These are phyloP conservation scores for Amanita polypyramis DNA, from an alignment of 768 basidiomycete species.

Conservation along the genomic window DNA sequence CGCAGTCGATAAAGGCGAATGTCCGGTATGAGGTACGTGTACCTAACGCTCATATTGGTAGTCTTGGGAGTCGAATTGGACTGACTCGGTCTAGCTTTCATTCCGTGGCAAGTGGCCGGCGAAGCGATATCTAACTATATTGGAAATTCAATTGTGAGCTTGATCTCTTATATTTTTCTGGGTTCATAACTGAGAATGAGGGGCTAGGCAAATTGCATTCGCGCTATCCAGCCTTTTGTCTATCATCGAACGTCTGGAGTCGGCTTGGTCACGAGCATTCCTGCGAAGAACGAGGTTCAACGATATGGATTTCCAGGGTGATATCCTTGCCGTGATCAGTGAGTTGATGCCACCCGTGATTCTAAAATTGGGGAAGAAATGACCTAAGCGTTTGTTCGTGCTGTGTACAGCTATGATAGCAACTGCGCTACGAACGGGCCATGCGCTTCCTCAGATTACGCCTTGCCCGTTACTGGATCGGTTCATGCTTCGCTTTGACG, in stretches of 20 bases:
- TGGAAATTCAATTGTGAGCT: constrained; percentile 58
- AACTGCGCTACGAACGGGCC: constrained; percentile 61
- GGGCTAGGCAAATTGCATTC: constrained; percentile 51
- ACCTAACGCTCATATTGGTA: background rate
- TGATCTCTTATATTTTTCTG: background rate
- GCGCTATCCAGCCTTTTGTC: constrained; percentile 67
- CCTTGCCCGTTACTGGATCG: constrained; percentile 57
- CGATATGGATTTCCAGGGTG: constrained; percentile 77
- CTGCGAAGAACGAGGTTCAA: constrained; percentile 63
- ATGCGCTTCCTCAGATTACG: constrained; percentile 77
- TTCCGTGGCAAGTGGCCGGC: constrained; percentile 72
- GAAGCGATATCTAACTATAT: constrained; percentile 68
- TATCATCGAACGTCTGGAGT: constrained; percentile 60
- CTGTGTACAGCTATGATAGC: constrained; percentile 56
- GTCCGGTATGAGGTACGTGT: constrained; percentile 52
- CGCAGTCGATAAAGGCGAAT: constrained; percentile 43
- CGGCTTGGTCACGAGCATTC: too few relatives aligned
- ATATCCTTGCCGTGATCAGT: constrained; percentile 77
- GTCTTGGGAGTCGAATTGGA: background rate
- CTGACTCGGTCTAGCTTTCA: constrained; percentile 41
- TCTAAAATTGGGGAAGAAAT: too few relatives aligned
- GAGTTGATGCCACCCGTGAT: constrained; percentile 17
- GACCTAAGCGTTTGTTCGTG: background rate
- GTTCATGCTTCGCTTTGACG: constrained; percentile 32
- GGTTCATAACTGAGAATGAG: background rate